Conservation (phyloP, 306 rosid species). For the Cucurbita argyrosperma region DNA sequence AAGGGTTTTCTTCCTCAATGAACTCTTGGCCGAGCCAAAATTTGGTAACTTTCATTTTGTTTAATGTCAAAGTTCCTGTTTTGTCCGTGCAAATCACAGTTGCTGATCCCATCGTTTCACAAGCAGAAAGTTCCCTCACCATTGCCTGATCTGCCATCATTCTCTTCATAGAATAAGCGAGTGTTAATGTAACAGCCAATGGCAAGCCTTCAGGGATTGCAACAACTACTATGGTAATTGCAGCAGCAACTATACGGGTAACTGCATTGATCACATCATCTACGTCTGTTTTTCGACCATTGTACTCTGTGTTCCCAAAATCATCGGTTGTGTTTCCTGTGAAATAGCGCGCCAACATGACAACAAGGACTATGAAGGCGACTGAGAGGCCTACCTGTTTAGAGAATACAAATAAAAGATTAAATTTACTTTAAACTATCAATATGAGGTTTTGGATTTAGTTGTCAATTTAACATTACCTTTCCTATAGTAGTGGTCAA, state of each 20-base stretch:
- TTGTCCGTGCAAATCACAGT: conserved; percentile 81
- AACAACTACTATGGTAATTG: conserved; percentile 83
- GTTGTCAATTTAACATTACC: conserved; percentile 1
- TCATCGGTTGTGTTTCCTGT: conserved; percentile 46
- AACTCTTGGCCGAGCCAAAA: conserved; percentile 52
- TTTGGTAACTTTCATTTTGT: conserved; percentile 63
- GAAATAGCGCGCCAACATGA: conserved; percentile 63
- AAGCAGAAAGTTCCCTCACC: conserved; percentile 84
- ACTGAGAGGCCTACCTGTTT: conserved; percentile 51
- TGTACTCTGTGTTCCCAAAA: conserved; percentile 32
- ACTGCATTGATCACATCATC: conserved; percentile 36
- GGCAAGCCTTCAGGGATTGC: conserved; percentile 93
- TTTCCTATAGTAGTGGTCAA: conserved; percentile 71
- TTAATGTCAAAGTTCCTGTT: conserved; percentile 71
- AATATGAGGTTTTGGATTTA: neutral
- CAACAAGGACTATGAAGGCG: conserved; percentile 59
- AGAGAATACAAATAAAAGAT: neutral
- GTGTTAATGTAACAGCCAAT: conserved; percentile 70
- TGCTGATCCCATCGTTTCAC: conserved; percentile 91
- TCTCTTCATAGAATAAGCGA: conserved; percentile 91
- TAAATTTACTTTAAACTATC: neutral
- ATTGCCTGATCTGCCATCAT: conserved; percentile 88
- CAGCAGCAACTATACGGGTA: conserved; percentile 42
- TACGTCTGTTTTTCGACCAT: conserved; percentile 18
- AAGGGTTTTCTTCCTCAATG: conserved; percentile 18